Evolutionary conservation across 2,329 filamentous ascomycete genomes (phyloP), one percentile per base, ranked within the genome.

Genomic region (Trichoderma gracile): DNA sequence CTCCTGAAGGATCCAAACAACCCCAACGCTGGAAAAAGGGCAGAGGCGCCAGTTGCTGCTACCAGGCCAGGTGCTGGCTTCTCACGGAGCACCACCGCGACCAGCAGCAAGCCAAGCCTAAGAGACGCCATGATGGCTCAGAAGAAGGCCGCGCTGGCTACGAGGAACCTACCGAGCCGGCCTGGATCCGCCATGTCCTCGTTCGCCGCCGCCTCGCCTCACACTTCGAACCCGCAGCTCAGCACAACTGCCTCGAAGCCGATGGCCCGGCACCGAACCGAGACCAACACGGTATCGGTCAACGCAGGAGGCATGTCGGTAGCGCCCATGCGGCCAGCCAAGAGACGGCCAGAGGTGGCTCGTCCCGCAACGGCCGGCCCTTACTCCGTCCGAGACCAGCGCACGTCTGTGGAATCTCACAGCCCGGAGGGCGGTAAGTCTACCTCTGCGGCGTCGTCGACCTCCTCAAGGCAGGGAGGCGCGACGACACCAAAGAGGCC

Each of bases 1-100:
- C 81, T 99, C 19, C 89, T 93, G 69, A 96, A 92, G 71, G 91
- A 97, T 69, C 82, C 91, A 1, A 84, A 88, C 72, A 98, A 98
- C 71, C 91, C 91, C 9, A 90, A 92, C 73, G 85, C 83, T 7
- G 82, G 86, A 68, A 83, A 84, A 72, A 81, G 85, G 72, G 71
- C 77, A 5, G 77, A 81, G 15, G 71, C 74, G 25, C 73, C 71
- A n/a, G 75, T 78, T 47, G 83, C 86, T 3, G 83, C 86, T 3
- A 83, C 86, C 23, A 54, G 27, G 40, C 21, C 49, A 25, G 58
- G 58, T 7, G 86, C 85, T 1, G 71, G 86, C 10, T 77, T 89
- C 23, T 89, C 86, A 1, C 87, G 85, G 75, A 89, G 86, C 71
- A 87, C 85, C 15, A 84, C 82, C 74, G 78, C 81, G 3, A 74